Evolutionary conservation across 805 yeast genomes (phyloP), one percentile per base, ranked within the genome.

Genomic region (Clavispora vitiphila): DNA sequence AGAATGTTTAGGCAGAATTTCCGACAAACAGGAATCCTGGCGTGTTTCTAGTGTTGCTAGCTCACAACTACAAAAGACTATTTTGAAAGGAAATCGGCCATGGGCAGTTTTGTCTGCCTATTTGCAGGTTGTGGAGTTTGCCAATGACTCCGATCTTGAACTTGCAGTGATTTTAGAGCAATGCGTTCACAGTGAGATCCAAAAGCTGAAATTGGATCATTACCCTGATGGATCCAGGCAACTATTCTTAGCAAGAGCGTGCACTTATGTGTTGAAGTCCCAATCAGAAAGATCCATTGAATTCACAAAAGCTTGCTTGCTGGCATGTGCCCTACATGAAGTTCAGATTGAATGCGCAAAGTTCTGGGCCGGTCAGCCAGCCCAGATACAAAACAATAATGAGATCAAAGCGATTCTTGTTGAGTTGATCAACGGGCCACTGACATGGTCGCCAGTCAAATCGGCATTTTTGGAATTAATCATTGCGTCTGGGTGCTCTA

Each of bases 391-490:
- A 11, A 25, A 26, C 10, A 24, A 41, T 2, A 23, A 34, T 30
- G 42, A 31, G 10, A 37, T 29, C 18, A 27, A 9, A 15, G 22
- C 29, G 12, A 15, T 48, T 32, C 25, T 38, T 18, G 34, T 34
- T 16, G 37, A 23, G 1, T 41, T 67, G 4, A 54, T 69, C 1
- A 34, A 49, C 0, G 52, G 59, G 14, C 49, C 52, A 0, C 15
- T 44, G 1, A 48, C 58, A n/a, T 72, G 78, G 74, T 67, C 69
- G 5, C 63, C 64, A 40, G 64, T 74, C n/a, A 71, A 72, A 43
- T 60, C 80, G 0, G 51, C 56, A n/a, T 64, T 71, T 4, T 53
- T 77, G 36, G 49, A 53, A 20, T 54, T 69, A 3, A 53, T 74
- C 23, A 20, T 37, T 40, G 3, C 37, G 1, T 27, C 42, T 1